These are phyloP conservation scores for Pleurotus platypus DNA, from an alignment of 768 basidiomycete genomes.

Conservation along the genomic window DNA sequence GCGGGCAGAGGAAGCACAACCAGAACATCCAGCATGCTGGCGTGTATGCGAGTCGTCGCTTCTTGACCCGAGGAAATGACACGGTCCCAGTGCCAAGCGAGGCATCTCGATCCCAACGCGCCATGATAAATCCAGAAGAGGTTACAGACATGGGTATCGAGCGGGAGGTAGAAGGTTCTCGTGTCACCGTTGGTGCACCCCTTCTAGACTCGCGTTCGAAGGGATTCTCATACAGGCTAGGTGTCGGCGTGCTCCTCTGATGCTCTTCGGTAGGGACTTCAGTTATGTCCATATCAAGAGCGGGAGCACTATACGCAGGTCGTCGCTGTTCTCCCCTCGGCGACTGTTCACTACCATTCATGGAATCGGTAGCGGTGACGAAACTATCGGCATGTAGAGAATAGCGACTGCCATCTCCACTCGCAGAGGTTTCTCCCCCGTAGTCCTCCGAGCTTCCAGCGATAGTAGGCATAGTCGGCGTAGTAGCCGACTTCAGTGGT, in stretches of 20 bases:
- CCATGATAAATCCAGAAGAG: constrained; percentile 45
- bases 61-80: constrained; percentile 28
- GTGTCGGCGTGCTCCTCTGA: background rate
- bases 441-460: constrained; percentile 31
- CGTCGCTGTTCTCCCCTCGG: background rate
- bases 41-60: constrained; percentile 27
- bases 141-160: constrained; percentile 29
- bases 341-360: background rate
- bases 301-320: background rate
- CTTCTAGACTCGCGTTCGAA: background rate
- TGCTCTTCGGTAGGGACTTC: constrained; percentile 4
- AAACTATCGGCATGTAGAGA: constrained; percentile 58
- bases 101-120: constrained; percentile 46
- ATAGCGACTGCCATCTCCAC: constrained; percentile 29
- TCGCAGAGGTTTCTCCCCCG: constrained; percentile 16
- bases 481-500: constrained; percentile 18
- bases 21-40: constrained; percentile 67
- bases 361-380: constrained; percentile 39
- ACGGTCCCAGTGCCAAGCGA: constrained; percentile 28
- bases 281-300: constrained; percentile 6
- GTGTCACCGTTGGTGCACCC: background rate
- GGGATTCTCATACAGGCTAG: constrained; percentile 1
- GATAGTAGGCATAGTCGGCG: constrained; percentile 38
- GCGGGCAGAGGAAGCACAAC: constrained; percentile 68
- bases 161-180: background rate